Evolutionary conservation across 2,329 filamentous ascomycete species (phyloP).

Genomic region (Aaosphaeria arxii): DNA sequence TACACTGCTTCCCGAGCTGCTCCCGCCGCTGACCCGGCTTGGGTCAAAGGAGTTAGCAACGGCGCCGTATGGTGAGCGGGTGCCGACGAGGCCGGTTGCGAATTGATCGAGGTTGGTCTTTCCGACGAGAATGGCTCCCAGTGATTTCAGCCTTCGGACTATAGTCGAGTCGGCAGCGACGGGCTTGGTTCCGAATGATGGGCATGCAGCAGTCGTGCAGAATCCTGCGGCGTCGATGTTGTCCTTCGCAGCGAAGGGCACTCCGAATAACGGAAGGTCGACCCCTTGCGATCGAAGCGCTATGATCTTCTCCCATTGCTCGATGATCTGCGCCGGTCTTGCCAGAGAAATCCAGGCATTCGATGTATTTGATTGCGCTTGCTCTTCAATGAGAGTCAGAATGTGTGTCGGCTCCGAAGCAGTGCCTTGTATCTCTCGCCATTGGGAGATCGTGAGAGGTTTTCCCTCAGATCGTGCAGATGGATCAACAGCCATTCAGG

Average conservation of each 20-base stretch:
- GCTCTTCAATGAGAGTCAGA: no score
- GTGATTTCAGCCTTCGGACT: conserved; percentile 50
- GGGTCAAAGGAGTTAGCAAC: conserved; percentile 52
- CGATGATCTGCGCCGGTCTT: no score
- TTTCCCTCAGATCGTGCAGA: no score
- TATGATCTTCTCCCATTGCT: no score
- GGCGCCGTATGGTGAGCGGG: conserved; percentile 56
- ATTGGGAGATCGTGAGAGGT: no score
- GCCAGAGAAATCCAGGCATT: no score
- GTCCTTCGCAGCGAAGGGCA: conserved; percentile 59
- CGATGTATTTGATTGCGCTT: no score
- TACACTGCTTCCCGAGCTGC: conserved; percentile 55
- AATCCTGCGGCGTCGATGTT: conserved; percentile 53
- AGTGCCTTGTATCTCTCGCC: no score
- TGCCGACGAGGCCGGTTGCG: conserved; percentile 59
- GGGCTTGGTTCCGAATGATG: conserved; percentile 43
- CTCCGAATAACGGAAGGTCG: conserved; percentile 49
- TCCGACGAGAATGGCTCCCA: conserved; percentile 58
- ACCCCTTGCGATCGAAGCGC: no score
- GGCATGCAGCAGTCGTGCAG: conserved; percentile 52
- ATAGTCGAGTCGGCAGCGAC: conserved; percentile 48
- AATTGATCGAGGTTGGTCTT: conserved; percentile 63
- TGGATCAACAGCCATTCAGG: no score
- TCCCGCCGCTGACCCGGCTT: conserved; percentile 55
- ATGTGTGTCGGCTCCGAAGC: no score